Evolutionary conservation across 106 monocot species (phyloP), one percentile per base, ranked within the genome.

Genomic region (Acorus gramineus): DNA sequence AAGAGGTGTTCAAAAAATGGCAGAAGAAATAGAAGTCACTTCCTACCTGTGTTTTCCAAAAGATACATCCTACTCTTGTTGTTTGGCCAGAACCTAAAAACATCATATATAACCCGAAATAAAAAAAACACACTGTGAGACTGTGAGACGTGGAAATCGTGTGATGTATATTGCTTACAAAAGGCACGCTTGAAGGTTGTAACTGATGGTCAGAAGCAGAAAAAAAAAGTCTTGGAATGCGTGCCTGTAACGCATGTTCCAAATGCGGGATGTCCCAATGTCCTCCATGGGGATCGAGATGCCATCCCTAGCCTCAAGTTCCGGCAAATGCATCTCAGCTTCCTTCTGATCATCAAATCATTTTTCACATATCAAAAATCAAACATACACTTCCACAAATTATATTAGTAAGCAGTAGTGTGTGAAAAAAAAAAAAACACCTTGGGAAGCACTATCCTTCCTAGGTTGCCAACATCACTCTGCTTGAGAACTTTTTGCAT

Each of bases 51-150:
- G 69, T 95, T 95, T 59, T 95, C 95, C 61, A 95, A 56, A 4
- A 95, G 80, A 73, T 95, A 95, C 95, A 95, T 95, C 59, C 95
- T 78, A 76, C 95, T 95, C 71, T 95, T 95, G 87, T 95, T 95
- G 80, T 95, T 95, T 4, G 95, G 95, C 95, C 95, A 95, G 53
- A 80, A 95, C 70, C 94, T 94, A 68, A 9, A 52, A 59, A 2
- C 43, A 28, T 28, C 28, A 28, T 28, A 28, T 28, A 28, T 28
- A 28, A 28, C 28, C 28, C 28, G 28, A 28, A 28, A n/a, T n/a
- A n/a, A 1, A 28, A 28, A 28, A 28, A 28, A 28, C 28, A 28
- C 28, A 28, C 28, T 28, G 28, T 28, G 28, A 28, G 28, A 28
- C 28, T 28, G 28, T 28, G 28, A 28, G 28, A 28, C 28, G 28